Conservation (phyloP, 495 filamentous ascomycete species). For the Xylaria palmicola region DNA sequence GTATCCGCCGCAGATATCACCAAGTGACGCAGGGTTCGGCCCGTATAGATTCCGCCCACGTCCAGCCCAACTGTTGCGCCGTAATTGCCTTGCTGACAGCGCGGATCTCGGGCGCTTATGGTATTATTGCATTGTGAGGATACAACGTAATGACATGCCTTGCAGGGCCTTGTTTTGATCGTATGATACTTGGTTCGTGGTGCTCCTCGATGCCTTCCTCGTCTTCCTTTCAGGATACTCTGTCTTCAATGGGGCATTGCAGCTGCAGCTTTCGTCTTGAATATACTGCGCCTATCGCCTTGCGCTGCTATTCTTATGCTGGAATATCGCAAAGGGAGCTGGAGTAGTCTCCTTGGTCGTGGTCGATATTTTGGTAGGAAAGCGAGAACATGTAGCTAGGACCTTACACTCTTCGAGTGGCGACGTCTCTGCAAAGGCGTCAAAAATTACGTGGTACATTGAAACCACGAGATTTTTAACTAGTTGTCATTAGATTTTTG, state of each 20-base stretch:
- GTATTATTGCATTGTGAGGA: no score
- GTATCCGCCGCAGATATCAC: background rate
- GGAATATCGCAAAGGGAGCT: constrained; percentile 49
- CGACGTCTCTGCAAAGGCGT: background rate
- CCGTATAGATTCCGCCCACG: no score
- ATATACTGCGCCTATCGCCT: constrained; percentile 60
- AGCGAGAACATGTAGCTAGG: constrained; percentile 27
- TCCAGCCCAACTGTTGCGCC: no score
- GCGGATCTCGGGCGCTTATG: no score
- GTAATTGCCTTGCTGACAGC: no score
- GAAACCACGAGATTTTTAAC: constrained; percentile 16
- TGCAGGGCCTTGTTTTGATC: constrained; percentile 61
- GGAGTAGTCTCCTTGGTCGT: constrained; percentile 47
- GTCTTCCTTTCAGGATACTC: constrained; percentile 48
- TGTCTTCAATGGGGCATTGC: constrained; percentile 49
- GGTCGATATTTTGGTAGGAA: constrained; percentile 59
- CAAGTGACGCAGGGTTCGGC: background rate
- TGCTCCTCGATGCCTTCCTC: constrained; percentile 51
- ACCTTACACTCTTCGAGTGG: background rate
- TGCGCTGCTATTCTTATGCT: constrained; percentile 54
- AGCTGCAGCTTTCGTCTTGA: constrained; percentile 41
- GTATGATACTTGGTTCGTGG: constrained; percentile 60
- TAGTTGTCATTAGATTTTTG: background rate
- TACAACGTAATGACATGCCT: constrained; percentile 56
- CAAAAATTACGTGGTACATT: constrained; percentile 21